phyloP scores from a whole-genome alignment of 345 rosid species.

The Pelargonium nanum region DNA sequence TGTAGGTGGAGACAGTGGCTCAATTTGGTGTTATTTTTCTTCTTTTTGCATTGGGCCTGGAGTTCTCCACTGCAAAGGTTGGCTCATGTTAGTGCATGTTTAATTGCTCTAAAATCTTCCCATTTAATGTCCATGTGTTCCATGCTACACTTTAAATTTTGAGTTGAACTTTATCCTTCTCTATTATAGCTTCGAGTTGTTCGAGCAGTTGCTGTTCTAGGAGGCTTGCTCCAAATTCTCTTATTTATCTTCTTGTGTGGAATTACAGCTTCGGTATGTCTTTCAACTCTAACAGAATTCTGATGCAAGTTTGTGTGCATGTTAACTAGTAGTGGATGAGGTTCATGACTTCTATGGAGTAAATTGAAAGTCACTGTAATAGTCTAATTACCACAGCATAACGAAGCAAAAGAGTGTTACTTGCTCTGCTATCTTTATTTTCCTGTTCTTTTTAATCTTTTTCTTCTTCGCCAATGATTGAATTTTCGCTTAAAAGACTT shows the following conservation, averaged over 20 bases:
- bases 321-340: too few species aligned
- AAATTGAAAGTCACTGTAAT: too few species aligned
- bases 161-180: neutral
- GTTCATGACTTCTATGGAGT: too few species aligned
- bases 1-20: conserved; percentile 93
- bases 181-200: conserved; percentile 77
- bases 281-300: neutral
- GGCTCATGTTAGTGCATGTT: neutral
- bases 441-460: too few species aligned
- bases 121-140: neutral
- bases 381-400: too few species aligned
- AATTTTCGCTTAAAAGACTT: neutral
- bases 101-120: neutral
- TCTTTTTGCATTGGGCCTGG: conserved; percentile 91
- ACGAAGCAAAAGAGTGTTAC: neutral
- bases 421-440: neutral
- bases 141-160: too few species aligned
- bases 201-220: conserved; percentile 83
- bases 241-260: conserved; percentile 90
- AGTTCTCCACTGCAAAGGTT: conserved; percentile 80
- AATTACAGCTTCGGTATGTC: conserved; percentile 65
- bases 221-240: conserved; percentile 83
- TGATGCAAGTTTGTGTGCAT: neutral
- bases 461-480: neutral
- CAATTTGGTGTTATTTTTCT: conserved; percentile 97